Conservation (phyloP, 495 filamentous ascomycete genomes). For the Hypoxylon crocopeplum region DNA sequence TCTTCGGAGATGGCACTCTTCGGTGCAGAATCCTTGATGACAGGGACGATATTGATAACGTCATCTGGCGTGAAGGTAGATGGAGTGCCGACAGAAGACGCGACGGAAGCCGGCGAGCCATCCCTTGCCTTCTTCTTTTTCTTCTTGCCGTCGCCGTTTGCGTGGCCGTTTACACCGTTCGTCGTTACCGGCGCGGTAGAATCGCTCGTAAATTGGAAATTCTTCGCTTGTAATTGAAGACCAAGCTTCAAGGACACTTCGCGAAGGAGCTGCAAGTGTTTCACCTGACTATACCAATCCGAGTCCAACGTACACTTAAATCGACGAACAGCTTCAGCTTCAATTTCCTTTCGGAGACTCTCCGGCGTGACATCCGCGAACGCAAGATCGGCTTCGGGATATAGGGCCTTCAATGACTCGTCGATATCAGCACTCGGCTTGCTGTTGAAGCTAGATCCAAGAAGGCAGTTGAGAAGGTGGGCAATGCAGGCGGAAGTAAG, state of each 20-base stretch:
- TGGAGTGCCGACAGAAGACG: constrained; percentile 52
- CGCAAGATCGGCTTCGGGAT: constrained; percentile 79
- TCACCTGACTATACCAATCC: constrained; percentile 68
- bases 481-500: constrained; percentile 78
- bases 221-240: constrained; percentile 82
- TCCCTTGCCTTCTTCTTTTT: constrained; percentile 77
- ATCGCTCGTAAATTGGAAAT: constrained; percentile 70
- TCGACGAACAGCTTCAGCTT: constrained; percentile 71
- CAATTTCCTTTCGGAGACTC: constrained; percentile 71
- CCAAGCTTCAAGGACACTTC: constrained; percentile 91
- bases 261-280: constrained; percentile 83
- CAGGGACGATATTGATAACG: constrained; percentile 86
- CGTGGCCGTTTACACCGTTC: constrained; percentile 45
- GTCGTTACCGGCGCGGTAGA: constrained; percentile 25
- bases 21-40: constrained; percentile 92
- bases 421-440: constrained; percentile 81
- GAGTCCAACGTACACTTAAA: constrained; percentile 77
- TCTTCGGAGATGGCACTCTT: constrained; percentile 91
- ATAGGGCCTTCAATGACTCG: constrained; percentile 72
- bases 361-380: constrained; percentile 81
- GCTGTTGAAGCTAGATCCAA: constrained; percentile 78
- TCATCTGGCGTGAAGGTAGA: constrained; percentile 83
- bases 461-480: constrained; percentile 93
- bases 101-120: constrained; percentile 58
- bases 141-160: constrained; percentile 62